Evolutionary conservation across 306 rosid genomes (phyloP).

Genomic region (Casuarina glauca): DNA sequence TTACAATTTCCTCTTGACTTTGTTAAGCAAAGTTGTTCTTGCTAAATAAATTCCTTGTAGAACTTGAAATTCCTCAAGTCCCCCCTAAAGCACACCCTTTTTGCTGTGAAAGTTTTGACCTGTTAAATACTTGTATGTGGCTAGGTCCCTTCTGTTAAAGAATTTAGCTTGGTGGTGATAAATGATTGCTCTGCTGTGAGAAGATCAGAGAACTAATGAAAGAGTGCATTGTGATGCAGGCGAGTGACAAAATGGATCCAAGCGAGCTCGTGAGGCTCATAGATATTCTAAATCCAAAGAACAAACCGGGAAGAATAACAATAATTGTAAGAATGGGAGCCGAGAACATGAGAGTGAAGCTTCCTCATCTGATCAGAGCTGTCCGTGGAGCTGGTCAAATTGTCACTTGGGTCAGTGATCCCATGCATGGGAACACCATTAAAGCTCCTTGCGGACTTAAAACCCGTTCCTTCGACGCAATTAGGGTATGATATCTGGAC

Average conservation of each 20-base stretch:
- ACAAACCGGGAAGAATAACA: conserved; percentile 40
- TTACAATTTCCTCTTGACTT: neutral
- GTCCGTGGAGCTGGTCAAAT: conserved; percentile 40
- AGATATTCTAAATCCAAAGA: conserved; percentile 40
- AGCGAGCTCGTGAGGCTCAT: conserved; percentile 41
- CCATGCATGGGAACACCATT: conserved; percentile 48
- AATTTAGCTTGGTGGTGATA: neutral
- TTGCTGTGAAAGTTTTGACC: neutral
- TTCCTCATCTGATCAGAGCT: conserved; percentile 46
- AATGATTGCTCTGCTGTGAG: neutral
- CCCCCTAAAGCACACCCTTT: no score
- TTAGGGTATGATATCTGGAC: conserved; percentile 33
- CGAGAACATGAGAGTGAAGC: conserved; percentile 45
- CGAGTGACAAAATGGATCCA: conserved; percentile 49
- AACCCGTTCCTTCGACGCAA: conserved; percentile 44
- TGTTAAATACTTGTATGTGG: neutral
- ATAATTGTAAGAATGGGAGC: conserved; percentile 49
- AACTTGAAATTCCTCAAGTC: neutral
- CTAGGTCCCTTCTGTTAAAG: neutral
- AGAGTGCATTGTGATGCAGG: conserved; percentile 33
- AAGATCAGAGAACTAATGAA: neutral
- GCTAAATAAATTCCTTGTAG: neutral
- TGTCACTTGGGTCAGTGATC: conserved; percentile 50
- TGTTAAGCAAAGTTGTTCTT: neutral
- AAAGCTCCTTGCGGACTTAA: conserved; percentile 50